A percentile compares a stretch with the other conserved stretches of the same genome.
Conservation (phyloP, 345 rosid species). For the Euclidium syriacum region DNA sequence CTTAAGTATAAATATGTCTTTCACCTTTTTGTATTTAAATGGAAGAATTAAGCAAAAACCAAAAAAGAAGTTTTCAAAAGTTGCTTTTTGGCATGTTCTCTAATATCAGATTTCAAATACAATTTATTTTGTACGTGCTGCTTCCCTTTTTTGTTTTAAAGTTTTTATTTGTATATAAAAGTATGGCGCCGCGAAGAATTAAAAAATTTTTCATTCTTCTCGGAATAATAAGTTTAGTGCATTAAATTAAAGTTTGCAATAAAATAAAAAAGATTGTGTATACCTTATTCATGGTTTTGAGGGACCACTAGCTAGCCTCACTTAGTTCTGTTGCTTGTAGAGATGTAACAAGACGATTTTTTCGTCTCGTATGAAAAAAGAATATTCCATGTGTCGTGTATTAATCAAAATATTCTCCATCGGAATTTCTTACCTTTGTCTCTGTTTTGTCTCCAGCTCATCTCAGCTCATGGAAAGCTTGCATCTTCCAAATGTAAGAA, state of each 20-base stretch:
- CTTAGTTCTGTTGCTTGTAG: conserved; percentile 23
- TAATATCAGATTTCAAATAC: conserved; percentile 36
- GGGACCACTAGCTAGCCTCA: conserved; percentile 33
- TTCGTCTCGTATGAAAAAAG: conserved; percentile 11
- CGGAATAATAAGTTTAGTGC: conserved; percentile 27
- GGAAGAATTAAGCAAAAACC: conserved; percentile 7
- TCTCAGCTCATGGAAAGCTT: conserved; percentile 88
- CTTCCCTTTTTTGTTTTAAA: conserved; percentile 15
- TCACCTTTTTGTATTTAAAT: conserved; percentile 23
- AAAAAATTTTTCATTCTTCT: conserved; percentile 21
- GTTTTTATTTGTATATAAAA: conserved; percentile 28
- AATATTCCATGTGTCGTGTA: conserved; percentile 6
- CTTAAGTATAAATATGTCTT: conserved; percentile 17
- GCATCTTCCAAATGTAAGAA: conserved; percentile 87
- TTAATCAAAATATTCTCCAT: not conserved
- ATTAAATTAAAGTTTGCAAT: conserved; percentile 24
- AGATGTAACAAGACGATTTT: conserved; percentile 12
- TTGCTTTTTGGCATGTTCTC: conserved; percentile 39
- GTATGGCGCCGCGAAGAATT: conserved; percentile 28
- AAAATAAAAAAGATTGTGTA: conserved; percentile 20
- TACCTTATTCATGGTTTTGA: conserved; percentile 29
- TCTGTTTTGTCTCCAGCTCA: conserved; percentile 55
- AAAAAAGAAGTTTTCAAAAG: conserved; percentile 30
- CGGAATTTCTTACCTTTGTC: conserved; percentile 20
- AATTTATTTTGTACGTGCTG: conserved; percentile 17